Evolutionary conservation across 1,139 yeast genomes (phyloP).

Genomic region (Taphrina flavorubra): DNA sequence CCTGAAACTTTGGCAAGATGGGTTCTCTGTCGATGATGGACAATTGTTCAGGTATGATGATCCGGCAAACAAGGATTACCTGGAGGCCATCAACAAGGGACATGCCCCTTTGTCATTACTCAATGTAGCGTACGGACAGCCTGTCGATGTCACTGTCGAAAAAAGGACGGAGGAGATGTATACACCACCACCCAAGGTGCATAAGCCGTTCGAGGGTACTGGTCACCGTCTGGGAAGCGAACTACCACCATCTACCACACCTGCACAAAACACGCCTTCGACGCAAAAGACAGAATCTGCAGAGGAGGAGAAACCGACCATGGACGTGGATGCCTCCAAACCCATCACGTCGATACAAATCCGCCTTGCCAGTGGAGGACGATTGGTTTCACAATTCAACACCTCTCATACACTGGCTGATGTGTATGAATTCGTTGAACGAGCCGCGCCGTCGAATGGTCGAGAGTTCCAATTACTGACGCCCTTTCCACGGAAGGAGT

Average conservation of each 20-base stretch:
- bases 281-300: not conserved
- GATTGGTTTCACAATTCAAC: conserved; percentile 68
- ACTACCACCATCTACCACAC: conserved; percentile 42
- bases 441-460: conserved; percentile 39
- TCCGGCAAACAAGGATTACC: conserved; percentile 76
- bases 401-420: conserved; percentile 68
- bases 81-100: conserved; percentile 83
- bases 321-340: conserved; percentile 37
- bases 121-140: conserved; percentile 87
- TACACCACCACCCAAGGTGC: conserved; percentile 68
- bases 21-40: conserved; percentile 94
- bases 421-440: conserved; percentile 71
- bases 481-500: conserved; percentile 81
- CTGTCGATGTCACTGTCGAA: conserved; percentile 90
- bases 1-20: conserved; percentile 94
- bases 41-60: conserved; percentile 85
- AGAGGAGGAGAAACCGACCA: conserved; percentile 35
- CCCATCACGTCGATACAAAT: conserved; percentile 67
- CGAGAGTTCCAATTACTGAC: conserved; percentile 71
- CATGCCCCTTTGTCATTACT: conserved; percentile 88
- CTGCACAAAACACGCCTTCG: conserved; percentile 45
- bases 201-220: conserved; percentile 75
- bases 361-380: conserved; percentile 81
- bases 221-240: conserved; percentile 81
- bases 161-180: conserved; percentile 83